Base-by-base conservation (phyloP, 2,329 filamentous ascomycete species). In the Hymenoscyphus repandus region DNA sequence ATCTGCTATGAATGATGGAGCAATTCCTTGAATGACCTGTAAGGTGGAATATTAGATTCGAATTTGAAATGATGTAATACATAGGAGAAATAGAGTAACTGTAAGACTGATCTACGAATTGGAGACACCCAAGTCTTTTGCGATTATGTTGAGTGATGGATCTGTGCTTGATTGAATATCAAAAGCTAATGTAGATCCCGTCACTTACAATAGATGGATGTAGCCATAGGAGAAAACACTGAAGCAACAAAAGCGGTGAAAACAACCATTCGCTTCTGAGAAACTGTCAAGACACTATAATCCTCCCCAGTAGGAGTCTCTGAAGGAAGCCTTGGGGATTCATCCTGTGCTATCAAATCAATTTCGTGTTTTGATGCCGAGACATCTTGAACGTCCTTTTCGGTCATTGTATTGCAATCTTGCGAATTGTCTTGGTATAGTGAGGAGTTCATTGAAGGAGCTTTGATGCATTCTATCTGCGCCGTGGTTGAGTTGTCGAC, bases 1-100 rank as follows among this genome's bases (percentile, higher is more conserved):
- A 1, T 73, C 74, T 0, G 77, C 79, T 37, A 81, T 67, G 50
- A 83, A 74, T 57, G 75, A 75, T 20, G 81, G 80, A 2, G 75
- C 72, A 17, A 82, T 66, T 9, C 75, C 81, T 66, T 83, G 81
- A 22, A 83, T 72, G 37, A 84, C 72, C 74, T 63, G 64, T 27
- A 72, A 10, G 6, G 38, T 12, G 12, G 36, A 13, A 37, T 39
- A n/a, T 13, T 36, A 13, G 17, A 3, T 3, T 45, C 13, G 7
- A 31, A 18, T 70, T 65, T 47, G 69, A 71, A 9, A 67, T 67
- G 10, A 17, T 6, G 22, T 30, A 12, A 10, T 31, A 46, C 51
- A 31, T 38, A 66, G 64, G 65, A 70, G 65, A 49, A 70, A 72
- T 2, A 68, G 67, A 13, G 70, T 71, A 20, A 71, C 55, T 6